Base-by-base conservation (phyloP, 2,329 filamentous ascomycete species). In the Herpotrichia juniperi region DNA sequence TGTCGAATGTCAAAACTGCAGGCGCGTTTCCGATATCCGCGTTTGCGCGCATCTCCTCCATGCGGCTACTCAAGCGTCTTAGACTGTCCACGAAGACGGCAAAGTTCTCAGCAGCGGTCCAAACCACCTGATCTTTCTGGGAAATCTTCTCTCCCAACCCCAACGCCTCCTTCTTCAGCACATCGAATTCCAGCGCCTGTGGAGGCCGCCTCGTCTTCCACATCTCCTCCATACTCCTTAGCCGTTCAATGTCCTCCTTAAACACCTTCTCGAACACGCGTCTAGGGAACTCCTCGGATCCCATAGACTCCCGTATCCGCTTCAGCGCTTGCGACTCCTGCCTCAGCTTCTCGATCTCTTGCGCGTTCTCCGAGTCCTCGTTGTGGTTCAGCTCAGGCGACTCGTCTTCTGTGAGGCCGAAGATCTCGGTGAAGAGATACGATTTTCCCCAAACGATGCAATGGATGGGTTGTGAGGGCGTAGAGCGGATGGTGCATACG, bases 391-490 rank as follows among this genome's bases (percentile, higher is more conserved):
- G 84, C 32, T 88, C 85, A 1, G 87, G 83, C 1, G 89, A 83
- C 57, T 93, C 89, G 54, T 97, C 91, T 73, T 97, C 93, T 63
- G 91, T 96, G 2, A 86, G 85, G 16, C 94, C 94, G 63, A 97
- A 99, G 7, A 99, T 87, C 73, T 99, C 94, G 60, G 91, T 94
- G 54, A 99, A 84, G 8, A 99, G 82, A 72, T 97, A 99, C 72
- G 92, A 96, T 77, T 97, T 99, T 17, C 85, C 93, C 94, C 94
- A 99, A 2, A 99, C 93, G 56, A 99, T 99, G 77, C 94, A 97
- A 76, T 99, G 94, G 37, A 99, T 97, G 0, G 93, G 91, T 66
- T 97, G 93, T 59, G 90, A 96, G 0, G 94, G 94, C 0, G 93
- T 99, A 73, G 91, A 97, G 72, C 94, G 86, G 64, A 99, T 97